These are phyloP conservation scores for Paratinospora sagittata DNA, from an alignment of 164 flowering plant species.

Conservation along the genomic window DNA sequence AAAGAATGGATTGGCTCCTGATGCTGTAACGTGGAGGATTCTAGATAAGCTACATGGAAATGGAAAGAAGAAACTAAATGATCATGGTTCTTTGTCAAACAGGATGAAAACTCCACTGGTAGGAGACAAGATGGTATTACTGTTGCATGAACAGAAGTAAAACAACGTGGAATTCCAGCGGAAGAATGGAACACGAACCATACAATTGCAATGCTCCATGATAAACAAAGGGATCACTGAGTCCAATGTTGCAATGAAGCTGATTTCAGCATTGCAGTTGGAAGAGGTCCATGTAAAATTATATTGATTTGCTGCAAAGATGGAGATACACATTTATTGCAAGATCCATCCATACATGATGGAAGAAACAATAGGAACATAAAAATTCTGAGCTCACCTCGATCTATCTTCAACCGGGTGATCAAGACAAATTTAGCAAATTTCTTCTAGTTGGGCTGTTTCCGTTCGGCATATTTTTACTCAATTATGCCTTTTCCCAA, in stretches of 20 bases:
- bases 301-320: background rate
- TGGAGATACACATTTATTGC: background rate
- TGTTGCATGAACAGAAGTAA: background rate
- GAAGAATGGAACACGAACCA: background rate
- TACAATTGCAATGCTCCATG: background rate
- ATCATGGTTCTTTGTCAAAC: slow-evolving; percentile 4
- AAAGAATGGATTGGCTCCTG: slow-evolving; percentile 70
- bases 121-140: slow-evolving; percentile 10
- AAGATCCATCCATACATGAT: background rate
- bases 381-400: background rate
- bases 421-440: background rate
- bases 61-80: slow-evolving; percentile 6
- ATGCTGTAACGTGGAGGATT: slow-evolving; percentile 90
- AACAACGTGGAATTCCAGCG: background rate
- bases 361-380: background rate
- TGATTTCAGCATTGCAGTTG: slow-evolving; percentile 14
- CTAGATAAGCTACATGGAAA: slow-evolving; percentile 61
- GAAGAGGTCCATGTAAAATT: background rate
- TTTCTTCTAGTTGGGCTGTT: background rate
- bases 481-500: no score
- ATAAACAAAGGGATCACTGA: slow-evolving; percentile 15
- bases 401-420: background rate
- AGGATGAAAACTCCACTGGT: background rate
- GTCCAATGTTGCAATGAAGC: slow-evolving; percentile 18
- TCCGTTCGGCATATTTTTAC: no score